phyloP scores from a whole-genome alignment of 768 basidiomycete genomes.

The Boletus reticulatus region DNA sequence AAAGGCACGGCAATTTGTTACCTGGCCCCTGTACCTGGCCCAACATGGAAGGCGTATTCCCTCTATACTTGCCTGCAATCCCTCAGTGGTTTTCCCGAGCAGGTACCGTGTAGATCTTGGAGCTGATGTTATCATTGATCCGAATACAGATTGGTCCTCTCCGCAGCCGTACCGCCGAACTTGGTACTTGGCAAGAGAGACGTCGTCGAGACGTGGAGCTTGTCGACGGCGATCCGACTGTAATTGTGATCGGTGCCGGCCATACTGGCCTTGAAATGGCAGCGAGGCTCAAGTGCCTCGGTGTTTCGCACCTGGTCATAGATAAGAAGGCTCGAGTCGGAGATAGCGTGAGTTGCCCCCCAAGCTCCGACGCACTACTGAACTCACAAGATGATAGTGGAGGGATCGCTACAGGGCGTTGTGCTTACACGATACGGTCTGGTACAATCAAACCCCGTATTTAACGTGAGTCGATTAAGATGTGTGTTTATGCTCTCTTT shows the following conservation, averaged over 20 bases:
- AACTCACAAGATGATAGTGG: slow-evolving; percentile 35
- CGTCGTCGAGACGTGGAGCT: slow-evolving; percentile 33
- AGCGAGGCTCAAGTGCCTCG: slow-evolving; percentile 61
- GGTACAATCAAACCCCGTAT: slow-evolving; percentile 58
- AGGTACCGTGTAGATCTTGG: slow-evolving; percentile 17
- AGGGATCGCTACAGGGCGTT: slow-evolving; percentile 57
- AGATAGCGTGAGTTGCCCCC: slow-evolving; percentile 33
- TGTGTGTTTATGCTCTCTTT: neutral
- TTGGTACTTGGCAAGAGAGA: slow-evolving; percentile 46
- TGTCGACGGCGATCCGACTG: slow-evolving; percentile 49
- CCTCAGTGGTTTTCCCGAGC: slow-evolving; percentile 55
- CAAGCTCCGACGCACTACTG: neutral
- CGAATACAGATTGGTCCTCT: neutral
- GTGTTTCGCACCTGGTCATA: slow-evolving; percentile 52
- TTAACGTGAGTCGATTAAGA: slow-evolving; percentile 37
- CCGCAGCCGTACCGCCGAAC: neutral
- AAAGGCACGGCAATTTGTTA: slow-evolving; percentile 52
- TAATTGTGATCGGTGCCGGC: slow-evolving; percentile 62
- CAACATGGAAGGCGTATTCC: slow-evolving; percentile 57
- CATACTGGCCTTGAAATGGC: slow-evolving; percentile 67
- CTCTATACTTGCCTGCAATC: slow-evolving; percentile 61
- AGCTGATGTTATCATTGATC: neutral
- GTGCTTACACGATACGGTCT: slow-evolving; percentile 54
- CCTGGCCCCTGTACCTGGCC: slow-evolving; percentile 44
- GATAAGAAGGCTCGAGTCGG: slow-evolving; percentile 54